Conservation (phyloP, 2,329 filamentous ascomycete species). For the Fusarium musae region DNA sequence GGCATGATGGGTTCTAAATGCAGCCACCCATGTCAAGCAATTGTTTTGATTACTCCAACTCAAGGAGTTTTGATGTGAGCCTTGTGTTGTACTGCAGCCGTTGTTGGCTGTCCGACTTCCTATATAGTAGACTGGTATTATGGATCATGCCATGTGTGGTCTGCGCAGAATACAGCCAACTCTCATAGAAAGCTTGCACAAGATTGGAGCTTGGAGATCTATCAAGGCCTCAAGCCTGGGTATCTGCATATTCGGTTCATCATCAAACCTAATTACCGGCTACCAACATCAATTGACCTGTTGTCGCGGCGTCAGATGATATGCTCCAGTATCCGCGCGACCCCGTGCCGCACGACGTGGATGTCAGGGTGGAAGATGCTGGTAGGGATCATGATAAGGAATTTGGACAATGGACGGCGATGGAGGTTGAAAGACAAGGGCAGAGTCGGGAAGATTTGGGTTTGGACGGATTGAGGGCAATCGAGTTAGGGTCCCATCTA, state of each 20-base stretch:
- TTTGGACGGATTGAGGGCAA: slow-evolving; percentile 23
- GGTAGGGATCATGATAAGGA: slow-evolving; percentile 41
- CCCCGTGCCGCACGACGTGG: slow-evolving; percentile 34
- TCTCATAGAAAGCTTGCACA: slow-evolving; percentile 12
- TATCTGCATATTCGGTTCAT: slow-evolving; percentile 16
- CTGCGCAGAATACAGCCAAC: slow-evolving; percentile 10
- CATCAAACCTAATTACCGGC: slow-evolving; percentile 12
- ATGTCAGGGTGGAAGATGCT: slow-evolving; percentile 26
- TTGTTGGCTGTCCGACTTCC: slow-evolving; percentile 3
- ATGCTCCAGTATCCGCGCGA: slow-evolving; percentile 21
- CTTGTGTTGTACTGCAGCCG: background rate
- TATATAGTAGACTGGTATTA: background rate
- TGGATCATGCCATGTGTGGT: slow-evolving; percentile 2
- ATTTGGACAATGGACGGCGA: slow-evolving; percentile 22
- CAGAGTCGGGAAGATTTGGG: slow-evolving; percentile 12
- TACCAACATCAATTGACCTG: slow-evolving; percentile 6
- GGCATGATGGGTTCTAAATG: slow-evolving; percentile 7
- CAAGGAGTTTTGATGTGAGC: background rate
- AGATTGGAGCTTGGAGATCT: slow-evolving; percentile 2
- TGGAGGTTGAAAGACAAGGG: slow-evolving; percentile 5
- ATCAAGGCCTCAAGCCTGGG: slow-evolving; percentile 6
- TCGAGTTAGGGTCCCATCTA: slow-evolving; percentile 29
- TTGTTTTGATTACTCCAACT: slow-evolving; percentile 2
- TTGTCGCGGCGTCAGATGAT: slow-evolving; percentile 13
- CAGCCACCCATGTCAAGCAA: slow-evolving; percentile 19